phyloP scores from a whole-genome alignment of 2,329 filamentous ascomycete genomes.

The Graphium sp. region DNA sequence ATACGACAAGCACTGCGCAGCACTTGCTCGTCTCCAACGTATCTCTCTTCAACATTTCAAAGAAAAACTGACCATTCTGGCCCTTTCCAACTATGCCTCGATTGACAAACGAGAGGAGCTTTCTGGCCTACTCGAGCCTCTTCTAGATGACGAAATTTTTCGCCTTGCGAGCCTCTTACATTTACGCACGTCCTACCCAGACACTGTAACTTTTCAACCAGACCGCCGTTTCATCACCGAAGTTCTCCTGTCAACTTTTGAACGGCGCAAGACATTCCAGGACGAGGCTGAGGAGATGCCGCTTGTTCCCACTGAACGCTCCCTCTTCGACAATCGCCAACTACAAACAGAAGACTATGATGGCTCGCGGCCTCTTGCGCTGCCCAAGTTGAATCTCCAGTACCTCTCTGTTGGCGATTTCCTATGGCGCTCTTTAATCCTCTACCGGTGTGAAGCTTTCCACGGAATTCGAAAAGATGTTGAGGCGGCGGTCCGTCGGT shows the following conservation, averaged over 20 bases:
- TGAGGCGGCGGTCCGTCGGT: slow-evolving; percentile 61
- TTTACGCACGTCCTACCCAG: slow-evolving; percentile 71
- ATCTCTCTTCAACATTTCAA: slow-evolving; percentile 69
- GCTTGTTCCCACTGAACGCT: slow-evolving; percentile 68
- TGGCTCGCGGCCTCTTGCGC: slow-evolving; percentile 69
- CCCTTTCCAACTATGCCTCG: slow-evolving; percentile 80
- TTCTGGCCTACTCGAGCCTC: slow-evolving; percentile 51
- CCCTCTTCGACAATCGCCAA: slow-evolving; percentile 64
- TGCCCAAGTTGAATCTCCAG: slow-evolving; percentile 90
- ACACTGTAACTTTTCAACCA: slow-evolving; percentile 43
- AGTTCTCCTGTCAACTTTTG: slow-evolving; percentile 56
- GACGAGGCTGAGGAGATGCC: slow-evolving; percentile 55
- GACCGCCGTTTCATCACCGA: slow-evolving; percentile 54
- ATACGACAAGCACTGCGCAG: slow-evolving; percentile 63
- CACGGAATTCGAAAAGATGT: slow-evolving; percentile 88
- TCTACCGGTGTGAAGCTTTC: slow-evolving; percentile 83
- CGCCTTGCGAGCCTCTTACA: slow-evolving; percentile 54
- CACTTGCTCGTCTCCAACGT: slow-evolving; percentile 64
- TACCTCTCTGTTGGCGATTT: slow-evolving; percentile 94
- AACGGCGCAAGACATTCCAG: slow-evolving; percentile 67
- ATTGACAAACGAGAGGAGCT: slow-evolving; percentile 71
- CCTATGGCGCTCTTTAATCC: slow-evolving; percentile 80
- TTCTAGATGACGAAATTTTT: slow-evolving; percentile 60
- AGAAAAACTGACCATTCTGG: slow-evolving; percentile 78
- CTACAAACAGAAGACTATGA: slow-evolving; percentile 75